Conservation (phyloP, 768 basidiomycete genomes). For the Tephrocybe sp. region DNA sequence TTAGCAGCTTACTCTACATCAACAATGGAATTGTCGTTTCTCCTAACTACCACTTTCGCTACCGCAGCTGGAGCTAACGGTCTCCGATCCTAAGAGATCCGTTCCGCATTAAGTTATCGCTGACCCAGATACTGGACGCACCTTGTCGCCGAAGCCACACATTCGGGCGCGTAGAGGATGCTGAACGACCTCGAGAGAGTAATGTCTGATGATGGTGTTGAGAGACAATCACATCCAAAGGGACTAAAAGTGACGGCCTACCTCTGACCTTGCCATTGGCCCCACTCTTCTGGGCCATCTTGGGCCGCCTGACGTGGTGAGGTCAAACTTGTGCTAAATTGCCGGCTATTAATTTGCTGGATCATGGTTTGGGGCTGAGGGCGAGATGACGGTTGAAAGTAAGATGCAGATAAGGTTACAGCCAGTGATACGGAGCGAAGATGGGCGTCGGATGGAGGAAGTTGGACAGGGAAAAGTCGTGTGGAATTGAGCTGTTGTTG, state of each 20-base stretch:
- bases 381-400: conserved; percentile 8
- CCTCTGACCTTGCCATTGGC: conserved; percentile 67
- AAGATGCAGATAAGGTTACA: conserved; percentile 11
- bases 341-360: conserved; percentile 58
- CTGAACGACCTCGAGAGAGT: conserved; percentile 83
- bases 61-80: conserved; percentile 91
- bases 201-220: conserved; percentile 50
- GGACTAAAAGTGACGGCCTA: conserved; percentile 29
- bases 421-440: conserved; percentile 9
- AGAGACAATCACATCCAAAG: conserved; percentile 14
- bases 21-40: conserved; percentile 64
- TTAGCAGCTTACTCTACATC: conserved; percentile 83
- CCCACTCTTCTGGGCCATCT: conserved; percentile 63
- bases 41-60: conserved; percentile 76
- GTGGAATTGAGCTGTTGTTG: conserved; percentile 7
- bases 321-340: conserved; percentile 28
- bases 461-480: conserved; percentile 16
- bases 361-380: conserved; percentile 46
- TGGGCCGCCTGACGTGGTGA: conserved; percentile 30
- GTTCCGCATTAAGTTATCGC: conserved; percentile 15
- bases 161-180: conserved; percentile 89
- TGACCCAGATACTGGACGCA: conserved; percentile 30
- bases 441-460: conserved; percentile 8
- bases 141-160: conserved; percentile 98
- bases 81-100: conserved; percentile 71